Evolutionary conservation across 768 basidiomycete genomes (phyloP).

Genomic region (Hypsizygus marmoreus): DNA sequence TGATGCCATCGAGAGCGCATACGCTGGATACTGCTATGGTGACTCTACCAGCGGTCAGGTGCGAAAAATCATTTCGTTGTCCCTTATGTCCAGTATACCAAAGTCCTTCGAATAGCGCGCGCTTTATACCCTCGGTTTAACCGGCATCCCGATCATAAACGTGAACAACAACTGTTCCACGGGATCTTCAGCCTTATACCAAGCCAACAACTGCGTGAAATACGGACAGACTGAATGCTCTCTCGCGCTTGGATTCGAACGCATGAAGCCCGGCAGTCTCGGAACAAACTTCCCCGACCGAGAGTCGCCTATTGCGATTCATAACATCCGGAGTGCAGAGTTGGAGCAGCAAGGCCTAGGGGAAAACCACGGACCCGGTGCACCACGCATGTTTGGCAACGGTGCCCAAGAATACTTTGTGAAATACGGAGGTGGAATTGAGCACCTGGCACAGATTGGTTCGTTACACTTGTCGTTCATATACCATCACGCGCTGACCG

Average conservation of each 20-base stretch:
- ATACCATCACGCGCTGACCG: not conserved
- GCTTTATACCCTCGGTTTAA: slow-evolving; percentile 82
- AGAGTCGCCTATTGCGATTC: slow-evolving; percentile 47
- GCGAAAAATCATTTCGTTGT: slow-evolving; percentile 11
- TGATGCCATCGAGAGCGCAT: slow-evolving; percentile 71
- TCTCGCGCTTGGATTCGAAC: slow-evolving; percentile 84
- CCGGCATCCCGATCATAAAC: slow-evolving; percentile 81
- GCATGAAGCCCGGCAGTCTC: slow-evolving; percentile 77
- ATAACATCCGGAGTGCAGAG: slow-evolving; percentile 44
- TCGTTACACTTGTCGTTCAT: slow-evolving; percentile 14
- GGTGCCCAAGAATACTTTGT: slow-evolving; percentile 77
- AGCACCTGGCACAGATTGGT: slow-evolving; percentile 81
- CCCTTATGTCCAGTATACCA: not conserved
- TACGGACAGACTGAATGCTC: slow-evolving; percentile 72
- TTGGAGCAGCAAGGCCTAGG: slow-evolving; percentile 54
- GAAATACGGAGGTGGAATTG: slow-evolving; percentile 67
- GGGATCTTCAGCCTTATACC: slow-evolving; percentile 75
- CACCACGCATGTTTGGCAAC: slow-evolving; percentile 76
- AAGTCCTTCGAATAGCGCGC: slow-evolving; percentile 50
- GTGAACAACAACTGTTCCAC: slow-evolving; percentile 90
- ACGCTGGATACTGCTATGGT: slow-evolving; percentile 78
- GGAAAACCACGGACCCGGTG: slow-evolving; percentile 66
- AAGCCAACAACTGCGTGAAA: slow-evolving; percentile 72
- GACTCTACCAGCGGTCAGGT: slow-evolving; percentile 81
- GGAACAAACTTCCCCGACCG: slow-evolving; percentile 65